Evolutionary conservation across 352 stramenopile genomes (phyloP).

Genomic region (Lagenidium giganteum): DNA sequence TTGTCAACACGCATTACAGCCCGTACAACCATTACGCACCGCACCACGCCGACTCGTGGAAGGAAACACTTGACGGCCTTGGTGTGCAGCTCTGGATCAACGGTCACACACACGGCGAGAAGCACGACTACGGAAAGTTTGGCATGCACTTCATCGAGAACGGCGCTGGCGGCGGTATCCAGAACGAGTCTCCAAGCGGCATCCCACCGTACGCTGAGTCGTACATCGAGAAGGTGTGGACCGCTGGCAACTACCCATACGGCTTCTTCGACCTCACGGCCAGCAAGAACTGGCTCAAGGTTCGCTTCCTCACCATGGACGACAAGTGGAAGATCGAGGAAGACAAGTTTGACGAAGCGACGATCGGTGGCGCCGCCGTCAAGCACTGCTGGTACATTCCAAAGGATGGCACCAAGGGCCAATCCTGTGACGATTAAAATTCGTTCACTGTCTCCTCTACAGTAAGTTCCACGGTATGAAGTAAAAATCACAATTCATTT

Average conservation of each 20-base stretch:
- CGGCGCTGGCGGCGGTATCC: conserved; percentile 32
- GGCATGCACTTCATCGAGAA: conserved; percentile 38
- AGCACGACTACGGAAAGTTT: conserved; percentile 26
- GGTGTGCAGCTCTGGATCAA: conserved; percentile 25
- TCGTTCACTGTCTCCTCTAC: too few relatives aligned
- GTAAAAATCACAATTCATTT: too few relatives aligned
- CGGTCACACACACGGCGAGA: conserved; percentile 34
- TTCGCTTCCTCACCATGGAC: conserved; percentile 36
- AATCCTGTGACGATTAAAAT: conserved; percentile 25
- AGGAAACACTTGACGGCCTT: conserved; percentile 11
- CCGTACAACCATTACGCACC: conserved; percentile 29
- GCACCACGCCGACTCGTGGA: conserved; percentile 16
- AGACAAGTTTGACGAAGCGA: conserved; percentile 9
- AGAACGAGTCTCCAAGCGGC: conserved; percentile 24
- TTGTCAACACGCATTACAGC: conserved; percentile 40
- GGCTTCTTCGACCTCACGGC: conserved; percentile 30
- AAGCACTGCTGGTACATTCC: conserved; percentile 50
- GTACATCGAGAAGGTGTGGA: conserved; percentile 21
- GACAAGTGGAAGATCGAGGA: conserved; percentile 27
- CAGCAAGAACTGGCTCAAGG: conserved; percentile 28
- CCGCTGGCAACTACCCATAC: conserved; percentile 26
- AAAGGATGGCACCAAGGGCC: conserved; percentile 20
- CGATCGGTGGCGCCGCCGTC: conserved; percentile 12
- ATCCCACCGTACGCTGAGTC: conserved; percentile 13
- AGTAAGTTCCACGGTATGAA: too few relatives aligned